Evolutionary conservation across 805 yeast genomes (phyloP).

Genomic region (Metschnikowia drakensbergensis): DNA sequence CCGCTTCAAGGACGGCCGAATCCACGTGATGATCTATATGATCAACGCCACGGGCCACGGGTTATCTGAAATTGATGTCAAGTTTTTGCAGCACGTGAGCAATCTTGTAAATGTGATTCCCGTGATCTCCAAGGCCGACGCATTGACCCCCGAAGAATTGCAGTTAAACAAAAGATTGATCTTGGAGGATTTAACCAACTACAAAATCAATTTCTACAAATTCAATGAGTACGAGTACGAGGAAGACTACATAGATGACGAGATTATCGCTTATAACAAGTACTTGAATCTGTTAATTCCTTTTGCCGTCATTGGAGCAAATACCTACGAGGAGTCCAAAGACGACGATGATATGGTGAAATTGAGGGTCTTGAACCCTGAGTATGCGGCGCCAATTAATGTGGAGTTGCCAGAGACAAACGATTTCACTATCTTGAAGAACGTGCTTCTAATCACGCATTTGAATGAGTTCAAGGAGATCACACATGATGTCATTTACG

Average conservation of each 20-base stretch:
- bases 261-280: conserved; percentile 61
- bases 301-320: conserved; percentile 67
- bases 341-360: conserved; percentile 42
- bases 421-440: conserved; percentile 77
- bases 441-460: conserved; percentile 76
- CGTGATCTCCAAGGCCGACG: conserved; percentile 42
- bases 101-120: conserved; percentile 43
- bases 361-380: conserved; percentile 48
- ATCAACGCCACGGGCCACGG: conserved; percentile 47
- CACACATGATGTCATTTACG: conserved; percentile 84
- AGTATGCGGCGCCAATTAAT: conserved; percentile 53
- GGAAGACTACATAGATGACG: conserved; percentile 52
- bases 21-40: conserved; percentile 54
- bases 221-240: conserved; percentile 61
- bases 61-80: conserved; percentile 38
- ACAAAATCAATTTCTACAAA: conserved; percentile 68
- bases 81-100: conserved; percentile 40
- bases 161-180: conserved; percentile 69
- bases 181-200: conserved; percentile 68
- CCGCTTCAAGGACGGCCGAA: conserved; percentile 77
- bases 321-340: conserved; percentile 46
- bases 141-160: conserved; percentile 43
- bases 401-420: conserved; percentile 70
- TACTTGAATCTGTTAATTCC: conserved; percentile 63
- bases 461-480: conserved; percentile 83